These are phyloP conservation scores for Cladosporium sphaerospermum DNA, from an alignment of 2,329 filamentous ascomycete species.

Conservation along the genomic window DNA sequence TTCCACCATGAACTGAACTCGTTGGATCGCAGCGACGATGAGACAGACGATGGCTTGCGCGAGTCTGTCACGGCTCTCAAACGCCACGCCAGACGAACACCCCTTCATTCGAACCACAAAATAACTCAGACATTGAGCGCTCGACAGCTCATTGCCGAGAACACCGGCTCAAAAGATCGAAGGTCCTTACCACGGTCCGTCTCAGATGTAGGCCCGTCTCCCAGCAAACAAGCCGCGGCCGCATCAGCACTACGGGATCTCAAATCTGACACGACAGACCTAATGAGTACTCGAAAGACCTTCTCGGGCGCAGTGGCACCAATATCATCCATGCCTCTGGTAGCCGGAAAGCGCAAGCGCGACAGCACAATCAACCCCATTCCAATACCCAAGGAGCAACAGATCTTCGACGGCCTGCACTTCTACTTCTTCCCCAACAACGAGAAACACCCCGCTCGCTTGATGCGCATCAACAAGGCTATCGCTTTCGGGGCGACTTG, in stretches of 20 bases:
- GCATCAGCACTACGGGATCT: neutral
- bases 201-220: slow-evolving; percentile 18
- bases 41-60: slow-evolving; percentile 16
- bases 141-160: neutral
- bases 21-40: slow-evolving; percentile 16
- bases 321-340: slow-evolving; percentile 12
- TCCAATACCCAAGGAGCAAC: slow-evolving; percentile 18
- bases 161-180: neutral
- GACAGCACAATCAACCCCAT: slow-evolving; percentile 18
- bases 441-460: slow-evolving; percentile 61
- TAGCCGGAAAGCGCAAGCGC: slow-evolving; percentile 26
- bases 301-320: slow-evolving; percentile 16
- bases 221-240: neutral
- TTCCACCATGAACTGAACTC: neutral
- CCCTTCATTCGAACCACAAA: neutral
- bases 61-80: slow-evolving; percentile 4
- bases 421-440: slow-evolving; percentile 72
- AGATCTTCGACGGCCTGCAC: slow-evolving; percentile 25
- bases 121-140: neutral
- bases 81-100: neutral
- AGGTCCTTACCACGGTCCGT: slow-evolving; percentile 19
- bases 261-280: neutral
- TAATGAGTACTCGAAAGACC: slow-evolving; percentile 8
- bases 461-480: slow-evolving; percentile 66
- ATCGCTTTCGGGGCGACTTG: slow-evolving; percentile 70